These are phyloP conservation scores for Russula olivacea DNA, from an alignment of 768 basidiomycete species.

Conservation along the genomic window DNA sequence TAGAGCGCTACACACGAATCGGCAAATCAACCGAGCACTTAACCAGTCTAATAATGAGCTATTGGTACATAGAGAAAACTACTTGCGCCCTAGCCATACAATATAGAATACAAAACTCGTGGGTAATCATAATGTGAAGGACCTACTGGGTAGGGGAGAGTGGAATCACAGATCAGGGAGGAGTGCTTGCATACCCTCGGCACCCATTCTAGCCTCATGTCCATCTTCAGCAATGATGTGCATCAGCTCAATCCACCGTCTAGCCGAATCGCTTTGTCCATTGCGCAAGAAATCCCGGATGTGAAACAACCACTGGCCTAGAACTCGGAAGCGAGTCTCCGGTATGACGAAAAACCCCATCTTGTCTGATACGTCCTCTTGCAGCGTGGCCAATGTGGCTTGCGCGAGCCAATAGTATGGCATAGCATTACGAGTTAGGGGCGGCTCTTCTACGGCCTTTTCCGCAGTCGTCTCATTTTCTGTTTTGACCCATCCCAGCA, in stretches of 20 bases:
- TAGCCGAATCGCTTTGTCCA: constrained; percentile 17
- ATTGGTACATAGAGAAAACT: constrained; percentile 3
- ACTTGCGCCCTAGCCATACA: constrained; percentile 5
- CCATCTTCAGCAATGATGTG: constrained; percentile 18
- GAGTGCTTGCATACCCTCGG: constrained; percentile 14
- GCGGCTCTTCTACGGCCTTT: constrained; percentile 16
- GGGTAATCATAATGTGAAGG: not conserved
- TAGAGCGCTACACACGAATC: not conserved
- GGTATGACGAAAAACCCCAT: constrained; percentile 20
- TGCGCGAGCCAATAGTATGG: constrained; percentile 55
- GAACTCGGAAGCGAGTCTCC: constrained; percentile 22
- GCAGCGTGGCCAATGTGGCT: constrained; percentile 40
- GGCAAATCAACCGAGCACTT: not conserved
- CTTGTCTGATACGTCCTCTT: constrained; percentile 37
- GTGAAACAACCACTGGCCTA: constrained; percentile 23
- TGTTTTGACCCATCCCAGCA: constrained; percentile 40
- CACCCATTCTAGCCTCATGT: constrained; percentile 4
- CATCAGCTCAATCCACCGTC: constrained; percentile 24
- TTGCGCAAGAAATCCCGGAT: constrained; percentile 21
- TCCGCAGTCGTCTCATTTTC: constrained; percentile 14
- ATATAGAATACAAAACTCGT: not conserved
- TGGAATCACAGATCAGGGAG: constrained; percentile 19
- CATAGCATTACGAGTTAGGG: constrained; percentile 30
- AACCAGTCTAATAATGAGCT: not conserved
- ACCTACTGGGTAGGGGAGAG: not conserved